A percentile compares a stretch with the other conserved stretches of the same genome.
phyloP scores from a whole-genome alignment of 2,329 filamentous ascomycete species.

The Talaromyces sp. region DNA sequence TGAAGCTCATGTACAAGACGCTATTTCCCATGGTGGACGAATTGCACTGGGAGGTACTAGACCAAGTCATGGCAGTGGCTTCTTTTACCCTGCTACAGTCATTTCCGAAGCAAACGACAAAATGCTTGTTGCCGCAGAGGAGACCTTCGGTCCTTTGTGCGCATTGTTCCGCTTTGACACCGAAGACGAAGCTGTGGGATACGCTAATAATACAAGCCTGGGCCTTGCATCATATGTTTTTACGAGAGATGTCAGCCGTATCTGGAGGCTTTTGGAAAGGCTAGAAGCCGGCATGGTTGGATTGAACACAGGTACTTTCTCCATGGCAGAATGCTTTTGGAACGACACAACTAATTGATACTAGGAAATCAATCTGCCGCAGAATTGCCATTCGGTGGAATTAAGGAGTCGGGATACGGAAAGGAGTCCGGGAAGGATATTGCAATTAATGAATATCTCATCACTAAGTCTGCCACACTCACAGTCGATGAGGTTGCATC shows the following conservation, averaged over 20 bases:
- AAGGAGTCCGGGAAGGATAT: conserved; percentile 57
- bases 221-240: conserved; percentile 43
- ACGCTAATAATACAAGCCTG: conserved; percentile 34
- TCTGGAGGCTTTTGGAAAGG: conserved; percentile 35
- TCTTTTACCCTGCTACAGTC: conserved; percentile 48
- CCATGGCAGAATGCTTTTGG: background rate
- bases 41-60: conserved; percentile 40
- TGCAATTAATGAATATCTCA: conserved; percentile 31
- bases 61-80: conserved; percentile 35
- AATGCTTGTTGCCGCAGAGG: conserved; percentile 49
- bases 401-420: conserved; percentile 64
- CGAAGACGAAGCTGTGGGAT: conserved; percentile 39
- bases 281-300: conserved; percentile 44
- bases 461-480: conserved; percentile 43
- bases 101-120: conserved; percentile 51
- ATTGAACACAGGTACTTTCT: conserved; percentile 15
- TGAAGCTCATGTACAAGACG: conserved; percentile 52
- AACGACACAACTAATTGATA: conserved; percentile 7
- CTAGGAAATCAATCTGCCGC: conserved; percentile 47
- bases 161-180: conserved; percentile 54
- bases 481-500: conserved; percentile 26
- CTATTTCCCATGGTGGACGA: conserved; percentile 21
- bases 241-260: conserved; percentile 42
- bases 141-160: conserved; percentile 58
- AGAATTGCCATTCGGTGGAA: conserved; percentile 64